Percentiles rank a stretch among this genome's conserved stretches.
phyloP scores from a whole-genome alignment of 768 basidiomycete genomes.

The Phanerodontia chrysosporium region DNA sequence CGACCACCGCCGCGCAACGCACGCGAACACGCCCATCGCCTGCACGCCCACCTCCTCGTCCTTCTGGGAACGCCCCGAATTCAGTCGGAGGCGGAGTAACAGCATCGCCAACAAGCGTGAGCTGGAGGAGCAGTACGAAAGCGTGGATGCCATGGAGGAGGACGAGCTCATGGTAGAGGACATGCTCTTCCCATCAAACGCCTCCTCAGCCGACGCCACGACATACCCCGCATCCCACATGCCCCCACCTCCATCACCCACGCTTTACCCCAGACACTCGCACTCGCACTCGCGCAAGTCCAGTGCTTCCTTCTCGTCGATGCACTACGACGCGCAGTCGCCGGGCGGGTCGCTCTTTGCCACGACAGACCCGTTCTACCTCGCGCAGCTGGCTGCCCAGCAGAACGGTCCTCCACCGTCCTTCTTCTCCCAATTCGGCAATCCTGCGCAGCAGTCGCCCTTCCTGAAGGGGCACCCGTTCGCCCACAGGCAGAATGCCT shows the following conservation, averaged over 20 bases:
- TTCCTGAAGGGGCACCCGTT: conserved; percentile 24
- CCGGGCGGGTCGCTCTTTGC: conserved; percentile 32
- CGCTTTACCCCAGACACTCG: conserved; percentile 14
- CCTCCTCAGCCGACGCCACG: conserved; percentile 4
- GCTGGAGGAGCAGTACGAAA: conserved; percentile 13
- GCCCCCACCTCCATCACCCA: conserved; percentile 11
- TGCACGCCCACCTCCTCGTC: conserved; percentile 23
- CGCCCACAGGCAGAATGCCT: conserved; percentile 1
- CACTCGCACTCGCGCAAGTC: conserved; percentile 23
- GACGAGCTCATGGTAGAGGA: conserved; percentile 44
- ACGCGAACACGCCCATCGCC: conserved; percentile 20
- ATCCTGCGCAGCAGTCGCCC: conserved; percentile 36
- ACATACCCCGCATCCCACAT: conserved; percentile 5
- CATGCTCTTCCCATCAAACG: conserved; percentile 34
- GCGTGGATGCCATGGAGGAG: conserved; percentile 40
- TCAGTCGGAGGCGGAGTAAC: conserved; percentile 25
- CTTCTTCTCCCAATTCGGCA: conserved; percentile 36
- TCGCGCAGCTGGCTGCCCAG: conserved; percentile 37
- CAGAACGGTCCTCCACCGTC: conserved; percentile 25
- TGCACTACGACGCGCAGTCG: conserved; percentile 22
- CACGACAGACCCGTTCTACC: conserved; percentile 47
- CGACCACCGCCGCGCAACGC: conserved; percentile 20
- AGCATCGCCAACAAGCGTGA: conserved; percentile 14
- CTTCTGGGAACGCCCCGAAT: conserved; percentile 20
- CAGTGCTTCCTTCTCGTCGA: conserved; percentile 13